Evolutionary conservation across 1,284 basidiomycete species (phyloP), one percentile per base, ranked within the genome.

Genomic region (Heterobasidion occidentale): DNA sequence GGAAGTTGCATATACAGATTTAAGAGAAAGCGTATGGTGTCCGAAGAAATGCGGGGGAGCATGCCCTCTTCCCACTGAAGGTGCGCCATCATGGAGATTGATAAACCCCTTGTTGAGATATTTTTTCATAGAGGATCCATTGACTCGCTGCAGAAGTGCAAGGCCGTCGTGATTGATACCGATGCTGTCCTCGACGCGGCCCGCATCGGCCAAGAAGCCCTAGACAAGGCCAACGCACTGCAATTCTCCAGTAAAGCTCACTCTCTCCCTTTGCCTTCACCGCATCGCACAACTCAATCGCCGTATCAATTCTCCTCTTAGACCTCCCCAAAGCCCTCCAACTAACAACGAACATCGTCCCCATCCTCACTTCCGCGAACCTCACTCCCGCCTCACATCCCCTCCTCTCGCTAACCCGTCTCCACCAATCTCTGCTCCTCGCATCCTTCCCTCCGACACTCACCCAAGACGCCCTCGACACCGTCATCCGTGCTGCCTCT

Each of bases 331-430:
- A 81, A 58, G 78, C 86, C 0, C 71, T 74, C 15, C 79, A 77
- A 53, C 72, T 90, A n/a, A 84, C 86, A 0, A 78, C 79, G 0
- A 81, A 84, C 44, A 74, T 92, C 8, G 75, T 84, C n/a, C 77
- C 79, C 0, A 79, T 88, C 50, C 71, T 90, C 45, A 68, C 70
- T 3, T 77, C 80, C 7, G 76, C 77, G 0, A 77, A 80, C 14
- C 65, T 86, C 38, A 75, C 82, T 1, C 76, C 80, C 0, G 80
- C 84, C 2, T 76, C 84, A 2, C 84, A 93, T 62, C 94, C 94
- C 2, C 79, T 92, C 12, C 81, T 94, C 14, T 83, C 83, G 0
- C 72, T 96, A 14, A 74, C 81, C 8, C 81, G 88, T 14, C 77
- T 93, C 6, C 80, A 88, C 57, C 79, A 83, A 56, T 78, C 81